Evolutionary conservation across 805 yeast genomes (phyloP).

Genomic region (Teunomyces barrocoloradensis): DNA sequence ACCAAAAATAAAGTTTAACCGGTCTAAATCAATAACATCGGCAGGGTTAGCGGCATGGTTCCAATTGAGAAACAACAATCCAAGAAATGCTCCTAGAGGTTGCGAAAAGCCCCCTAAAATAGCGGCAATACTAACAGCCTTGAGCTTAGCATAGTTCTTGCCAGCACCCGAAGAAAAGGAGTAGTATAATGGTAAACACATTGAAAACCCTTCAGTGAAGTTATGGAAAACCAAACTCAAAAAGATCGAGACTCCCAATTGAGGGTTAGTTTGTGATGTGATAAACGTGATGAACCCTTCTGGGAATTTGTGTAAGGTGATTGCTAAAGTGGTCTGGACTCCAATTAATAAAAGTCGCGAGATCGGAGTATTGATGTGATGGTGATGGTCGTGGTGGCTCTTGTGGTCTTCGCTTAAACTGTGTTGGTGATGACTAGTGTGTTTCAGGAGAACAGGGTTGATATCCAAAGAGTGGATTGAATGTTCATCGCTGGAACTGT

Average conservation of each 20-base stretch:
- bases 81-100: slow-evolving; percentile 83
- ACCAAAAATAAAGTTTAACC: slow-evolving; percentile 52
- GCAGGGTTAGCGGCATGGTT: slow-evolving; percentile 28
- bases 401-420: slow-evolving; percentile 18
- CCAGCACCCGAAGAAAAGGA: slow-evolving; percentile 52
- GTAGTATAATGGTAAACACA: slow-evolving; percentile 85
- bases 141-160: slow-evolving; percentile 41
- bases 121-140: slow-evolving; percentile 66
- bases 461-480: background rate
- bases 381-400: slow-evolving; percentile 61
- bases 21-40: slow-evolving; percentile 27
- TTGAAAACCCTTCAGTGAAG: slow-evolving; percentile 89
- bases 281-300: slow-evolving; percentile 91
- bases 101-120: slow-evolving; percentile 81
- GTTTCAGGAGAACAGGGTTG: background rate
- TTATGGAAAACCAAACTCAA: slow-evolving; percentile 85
- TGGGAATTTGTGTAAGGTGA: slow-evolving; percentile 87
- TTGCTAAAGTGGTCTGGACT: slow-evolving; percentile 83
- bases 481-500: background rate
- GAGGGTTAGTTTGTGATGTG: slow-evolving; percentile 61
- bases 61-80: slow-evolving; percentile 47
- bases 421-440: slow-evolving; percentile 3
- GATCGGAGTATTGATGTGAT: slow-evolving; percentile 72
- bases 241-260: slow-evolving; percentile 76
- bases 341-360: slow-evolving; percentile 84